Percentiles rank a stretch among this genome's conserved stretches.
phyloP scores from a whole-genome alignment of 2,329 filamentous ascomycete genomes.

The Aureobasidium sp. region DNA sequence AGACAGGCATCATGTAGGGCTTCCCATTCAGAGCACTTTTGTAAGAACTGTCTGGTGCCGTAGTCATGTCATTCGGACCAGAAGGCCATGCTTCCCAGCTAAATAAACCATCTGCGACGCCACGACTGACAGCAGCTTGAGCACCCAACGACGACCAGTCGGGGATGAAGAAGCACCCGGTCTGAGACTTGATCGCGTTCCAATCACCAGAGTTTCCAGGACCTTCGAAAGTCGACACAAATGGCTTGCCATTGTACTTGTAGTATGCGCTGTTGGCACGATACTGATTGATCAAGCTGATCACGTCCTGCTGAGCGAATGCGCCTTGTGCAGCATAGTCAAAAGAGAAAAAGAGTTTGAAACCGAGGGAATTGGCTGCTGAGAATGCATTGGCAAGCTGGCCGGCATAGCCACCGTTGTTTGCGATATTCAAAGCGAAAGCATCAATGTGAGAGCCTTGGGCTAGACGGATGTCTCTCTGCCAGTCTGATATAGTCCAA shows the following conservation, averaged over 20 bases:
- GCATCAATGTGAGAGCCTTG: constrained; percentile 34
- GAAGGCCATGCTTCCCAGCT: constrained; percentile 47
- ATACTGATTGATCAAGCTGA: constrained; percentile 43
- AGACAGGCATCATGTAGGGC: constrained; percentile 44
- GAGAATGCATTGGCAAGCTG: constrained; percentile 27
- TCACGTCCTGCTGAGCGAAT: constrained; percentile 30
- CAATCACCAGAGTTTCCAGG: constrained; percentile 37
- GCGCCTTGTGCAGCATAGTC: constrained; percentile 47
- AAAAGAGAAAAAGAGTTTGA: constrained; percentile 53
- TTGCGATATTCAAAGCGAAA: constrained; percentile 46
- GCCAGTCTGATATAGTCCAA: background rate
- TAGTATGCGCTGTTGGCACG: constrained; percentile 41
- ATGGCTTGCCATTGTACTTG: constrained; percentile 42
- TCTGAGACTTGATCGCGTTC: constrained; percentile 35
- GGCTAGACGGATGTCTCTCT: background rate
- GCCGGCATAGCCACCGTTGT: background rate
- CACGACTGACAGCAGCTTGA: constrained; percentile 8
- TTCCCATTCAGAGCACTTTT: constrained; percentile 32
- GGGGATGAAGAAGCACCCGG: constrained; percentile 40
- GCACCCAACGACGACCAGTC: constrained; percentile 41
- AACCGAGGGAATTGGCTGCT: constrained; percentile 40
- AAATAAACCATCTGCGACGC: constrained; percentile 40
- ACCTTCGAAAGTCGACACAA: constrained; percentile 51
- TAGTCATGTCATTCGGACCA: constrained; percentile 45
- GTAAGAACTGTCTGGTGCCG: constrained; percentile 18